Conservation (phyloP, 1,284 basidiomycete genomes). For the Inonotus hispidus region DNA sequence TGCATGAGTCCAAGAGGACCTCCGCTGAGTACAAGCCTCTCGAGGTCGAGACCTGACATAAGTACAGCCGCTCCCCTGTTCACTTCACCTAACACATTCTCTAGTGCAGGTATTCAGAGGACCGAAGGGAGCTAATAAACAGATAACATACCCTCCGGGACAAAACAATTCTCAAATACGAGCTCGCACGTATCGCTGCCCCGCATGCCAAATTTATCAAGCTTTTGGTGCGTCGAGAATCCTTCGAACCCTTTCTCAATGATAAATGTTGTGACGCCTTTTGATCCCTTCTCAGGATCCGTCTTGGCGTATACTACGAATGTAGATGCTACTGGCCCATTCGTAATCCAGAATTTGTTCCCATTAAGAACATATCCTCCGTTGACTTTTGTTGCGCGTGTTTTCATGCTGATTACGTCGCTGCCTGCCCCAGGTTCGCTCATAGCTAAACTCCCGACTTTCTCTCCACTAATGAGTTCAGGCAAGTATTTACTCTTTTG, state of each 20-base stretch:
- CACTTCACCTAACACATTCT: slow-evolving; percentile 80
- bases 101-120: slow-evolving; percentile 31
- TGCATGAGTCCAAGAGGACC: slow-evolving; percentile 72
- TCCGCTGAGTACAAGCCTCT: slow-evolving; percentile 87
- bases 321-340: slow-evolving; percentile 86
- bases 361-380: slow-evolving; percentile 82
- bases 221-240: slow-evolving; percentile 85
- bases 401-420: slow-evolving; percentile 89
- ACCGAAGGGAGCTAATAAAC: neutral
- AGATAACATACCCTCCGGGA: slow-evolving; percentile 61
- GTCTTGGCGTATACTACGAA: slow-evolving; percentile 94
- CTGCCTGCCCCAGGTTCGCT: slow-evolving; percentile 87
- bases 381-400: slow-evolving; percentile 71
- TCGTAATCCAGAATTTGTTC: slow-evolving; percentile 97
- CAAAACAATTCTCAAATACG: slow-evolving; percentile 86
- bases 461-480: slow-evolving; percentile 75
- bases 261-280: slow-evolving; percentile 92
- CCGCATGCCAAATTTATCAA: slow-evolving; percentile 96
- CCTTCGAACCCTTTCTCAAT: slow-evolving; percentile 78
- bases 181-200: slow-evolving; percentile 94
- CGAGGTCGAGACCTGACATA: slow-evolving; percentile 92
- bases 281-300: slow-evolving; percentile 69
- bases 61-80: slow-evolving; percentile 82
- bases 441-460: slow-evolving; percentile 92
- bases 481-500: slow-evolving; percentile 90